Base-by-base conservation (phyloP, 768 basidiomycete genomes). In the Suillus clintonianus region DNA sequence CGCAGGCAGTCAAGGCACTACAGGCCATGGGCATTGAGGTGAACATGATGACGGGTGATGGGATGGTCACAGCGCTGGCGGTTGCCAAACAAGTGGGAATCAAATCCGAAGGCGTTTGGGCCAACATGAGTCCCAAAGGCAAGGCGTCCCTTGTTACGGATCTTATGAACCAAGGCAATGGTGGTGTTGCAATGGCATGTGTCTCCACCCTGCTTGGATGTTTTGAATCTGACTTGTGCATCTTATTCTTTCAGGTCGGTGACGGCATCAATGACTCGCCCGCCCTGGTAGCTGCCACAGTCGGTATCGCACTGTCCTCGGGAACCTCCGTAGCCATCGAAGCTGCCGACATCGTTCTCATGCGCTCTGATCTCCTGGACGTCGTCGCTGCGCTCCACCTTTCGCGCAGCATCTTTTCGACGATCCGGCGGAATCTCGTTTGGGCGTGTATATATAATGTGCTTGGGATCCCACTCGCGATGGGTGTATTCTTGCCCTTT, bases 231-330 rank as follows among this genome's bases (percentile, higher is more conserved):
- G 32, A 57, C 56, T 6, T 57, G 11, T 7, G 39, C 17, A 57
- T 41, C 17, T 57, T 19, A 41, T 57, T 39, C 24, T 41, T 65
- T 24, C 66, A 96, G 95, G 95, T 99, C 45, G 97, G 97, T 27
- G 97, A 99, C 76, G 97, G 97, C 39, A 97, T 99, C 80, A 99
- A 99, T 75, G 97, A 99, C 74, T 98, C 97, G 3, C 97, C 96
- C 2, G 97, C 97, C 14, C 88, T 99, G 2, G 96, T 95, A 17
- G 95, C 94, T 5, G 94, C 97, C 1, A 94, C 95, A 1, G 93
- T 99, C 27, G 97, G 97, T 47, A 96, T 99, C 64, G 97, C 97
- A 1, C 86, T 99, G 6, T 96, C 94, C 13, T 92, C 95, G 4
- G 97, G 97, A 37, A 96, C 97, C 19, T 97, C 95, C 6, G 94